Evolutionary conservation across 176 grass and related monocot species (phyloP).

Genomic region (Oryza coarctata): DNA sequence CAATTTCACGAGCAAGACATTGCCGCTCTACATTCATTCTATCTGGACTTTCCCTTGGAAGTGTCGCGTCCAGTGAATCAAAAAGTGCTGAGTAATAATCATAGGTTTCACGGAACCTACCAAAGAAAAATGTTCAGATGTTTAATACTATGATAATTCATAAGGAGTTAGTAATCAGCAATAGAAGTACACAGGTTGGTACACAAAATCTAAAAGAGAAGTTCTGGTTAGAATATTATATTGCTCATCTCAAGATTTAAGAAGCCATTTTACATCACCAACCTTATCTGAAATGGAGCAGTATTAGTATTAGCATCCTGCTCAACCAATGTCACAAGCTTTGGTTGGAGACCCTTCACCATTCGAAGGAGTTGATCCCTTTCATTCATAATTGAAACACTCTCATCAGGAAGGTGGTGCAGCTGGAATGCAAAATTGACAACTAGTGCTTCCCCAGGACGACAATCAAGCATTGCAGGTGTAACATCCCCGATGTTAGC

Average conservation of each 20-base stretch:
- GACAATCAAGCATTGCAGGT: constrained; percentile 83
- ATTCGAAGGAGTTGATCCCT: constrained; percentile 90
- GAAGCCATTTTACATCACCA: constrained; percentile 1
- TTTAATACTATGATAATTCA: constrained; percentile 5
- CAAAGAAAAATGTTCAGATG: constrained; percentile 17
- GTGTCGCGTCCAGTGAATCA: constrained; percentile 86
- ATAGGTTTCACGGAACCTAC: constrained; percentile 90
- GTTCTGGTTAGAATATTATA: background rate
- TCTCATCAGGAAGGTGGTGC: constrained; percentile 98
- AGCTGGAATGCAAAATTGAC: constrained; percentile 98
- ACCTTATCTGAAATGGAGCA: constrained; percentile 93
- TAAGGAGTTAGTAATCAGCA: background rate
- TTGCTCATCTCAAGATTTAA: background rate
- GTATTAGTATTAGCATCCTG: constrained; percentile 96
- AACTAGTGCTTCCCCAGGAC: constrained; percentile 68
- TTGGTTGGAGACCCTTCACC: constrained; percentile 87
- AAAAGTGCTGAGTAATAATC: constrained; percentile 95
- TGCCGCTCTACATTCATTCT: constrained; percentile 97
- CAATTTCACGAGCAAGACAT: constrained; percentile 94
- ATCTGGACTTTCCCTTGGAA: constrained; percentile 84
- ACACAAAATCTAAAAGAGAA: background rate
- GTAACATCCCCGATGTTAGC: constrained; percentile 77
- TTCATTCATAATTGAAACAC: constrained; percentile 88
- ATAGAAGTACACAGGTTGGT: background rate
- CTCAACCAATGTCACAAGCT: constrained; percentile 90